Evolutionary conservation across 1,284 basidiomycete species (phyloP), one percentile per base, ranked within the genome.

Genomic region (Pholiota adiposa): DNA sequence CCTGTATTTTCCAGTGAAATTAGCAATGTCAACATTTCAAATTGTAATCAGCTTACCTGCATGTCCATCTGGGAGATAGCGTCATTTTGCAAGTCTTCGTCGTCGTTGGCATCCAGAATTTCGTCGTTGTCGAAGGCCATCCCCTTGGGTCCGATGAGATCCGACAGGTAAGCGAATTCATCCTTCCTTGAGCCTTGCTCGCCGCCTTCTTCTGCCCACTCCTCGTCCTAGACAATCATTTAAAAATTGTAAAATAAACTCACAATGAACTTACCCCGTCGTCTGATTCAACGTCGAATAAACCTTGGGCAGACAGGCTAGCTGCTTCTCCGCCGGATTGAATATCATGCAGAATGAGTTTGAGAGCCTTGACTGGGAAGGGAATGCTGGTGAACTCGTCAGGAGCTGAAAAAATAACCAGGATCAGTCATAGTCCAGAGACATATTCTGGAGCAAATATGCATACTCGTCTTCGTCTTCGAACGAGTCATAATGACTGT

Each of bases 401-500:
- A 0, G 96, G 96, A 36, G 82, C 93, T 96, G 44, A 46, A 9
- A 14, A 16, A 66, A 63, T 55, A 53, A 58, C 52, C 68, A 65
- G 36, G 31, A 11, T 54, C 49, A 23, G 56, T 61, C 44, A 67
- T 59, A 60, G 36, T 50, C 52, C 46, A 8, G 48, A 63, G 61
- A 51, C 19, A 34, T 16, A 44, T 33, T 31, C 23, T 8, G 23
- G 23, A 14, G 41, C 40, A 41, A 65, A 58, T 62, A 41, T 63
- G 73, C 88, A 73, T 78, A 96, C 94, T 91, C 65, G 83, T 81
- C 79, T 89, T 93, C 44, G 96, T 94, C 67, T 87, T 84, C 43
- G 96, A 97, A 61, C 97, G 89, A 41, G 97, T 98, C 88, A 97
- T 94, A 74, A 98, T 98, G 68, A 93, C 93, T 95, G 70, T 59